These are phyloP conservation scores for Berkeleyomyces rouxiae DNA, from an alignment of 2,329 filamentous ascomycete genomes.

Conservation along the genomic window DNA sequence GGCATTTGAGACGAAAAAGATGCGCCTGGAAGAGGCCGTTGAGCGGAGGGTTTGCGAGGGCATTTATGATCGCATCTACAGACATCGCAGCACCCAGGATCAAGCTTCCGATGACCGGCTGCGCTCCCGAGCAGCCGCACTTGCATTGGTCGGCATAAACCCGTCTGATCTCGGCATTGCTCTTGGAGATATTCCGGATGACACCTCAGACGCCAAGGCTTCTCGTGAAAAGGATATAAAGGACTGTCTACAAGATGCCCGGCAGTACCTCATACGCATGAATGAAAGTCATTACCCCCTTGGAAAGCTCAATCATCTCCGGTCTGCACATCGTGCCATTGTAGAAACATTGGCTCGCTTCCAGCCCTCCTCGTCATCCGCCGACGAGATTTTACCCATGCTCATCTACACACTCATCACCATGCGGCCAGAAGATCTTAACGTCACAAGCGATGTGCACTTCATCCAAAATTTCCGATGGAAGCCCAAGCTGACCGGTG, in stretches of 20 bases:
- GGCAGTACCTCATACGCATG: conserved; percentile 58
- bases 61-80: conserved; percentile 77
- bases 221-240: conserved; percentile 52
- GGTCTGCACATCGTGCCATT: conserved; percentile 79
- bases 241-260: conserved; percentile 53
- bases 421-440: conserved; percentile 66
- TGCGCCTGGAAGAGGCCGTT: conserved; percentile 73
- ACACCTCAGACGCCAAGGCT: conserved; percentile 27
- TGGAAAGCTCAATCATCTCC: conserved; percentile 79
- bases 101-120: conserved; percentile 90
- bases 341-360: conserved; percentile 65
- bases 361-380: conserved; percentile 59
- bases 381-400: conserved; percentile 92
- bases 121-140: conserved; percentile 78
- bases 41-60: conserved; percentile 73
- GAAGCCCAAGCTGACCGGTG: conserved; percentile 72
- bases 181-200: conserved; percentile 40
- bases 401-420: conserved; percentile 93
- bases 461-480: conserved; percentile 89
- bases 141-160: conserved; percentile 82
- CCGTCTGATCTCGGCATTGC: conserved; percentile 71
- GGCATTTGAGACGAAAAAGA: conserved; percentile 59
- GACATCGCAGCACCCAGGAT: conserved; percentile 80
- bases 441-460: conserved; percentile 83
- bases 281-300: conserved; percentile 73